Evolutionary conservation across 2,329 filamentous ascomycete genomes (phyloP).

Genomic region (Trichoderma afroharzianum): DNA sequence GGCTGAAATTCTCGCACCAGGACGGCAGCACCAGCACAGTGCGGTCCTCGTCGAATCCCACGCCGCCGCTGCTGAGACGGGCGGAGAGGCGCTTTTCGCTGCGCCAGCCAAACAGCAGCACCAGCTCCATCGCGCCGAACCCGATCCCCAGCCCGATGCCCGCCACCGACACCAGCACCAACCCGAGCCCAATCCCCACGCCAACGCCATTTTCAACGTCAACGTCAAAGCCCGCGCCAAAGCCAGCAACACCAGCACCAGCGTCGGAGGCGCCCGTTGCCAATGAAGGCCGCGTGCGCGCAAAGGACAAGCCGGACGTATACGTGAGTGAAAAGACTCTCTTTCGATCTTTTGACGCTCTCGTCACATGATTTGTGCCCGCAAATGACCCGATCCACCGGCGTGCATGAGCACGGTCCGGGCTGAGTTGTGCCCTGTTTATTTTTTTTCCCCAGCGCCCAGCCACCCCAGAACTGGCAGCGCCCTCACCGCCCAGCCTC

Average conservation of each 20-base stretch:
- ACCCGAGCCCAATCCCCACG: neutral
- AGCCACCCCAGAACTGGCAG: neutral
- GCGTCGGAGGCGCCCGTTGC: constrained; percentile 61
- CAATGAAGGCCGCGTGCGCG: constrained; percentile 81
- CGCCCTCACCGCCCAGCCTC: constrained; percentile 16
- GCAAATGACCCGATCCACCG: constrained; percentile 10
- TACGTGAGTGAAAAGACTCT: constrained; percentile 68
- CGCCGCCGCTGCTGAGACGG: constrained; percentile 70
- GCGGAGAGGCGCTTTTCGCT: constrained; percentile 55
- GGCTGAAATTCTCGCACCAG: constrained; percentile 42
- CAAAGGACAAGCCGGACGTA: constrained; percentile 86
- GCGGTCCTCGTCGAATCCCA: constrained; percentile 28
- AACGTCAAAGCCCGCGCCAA: neutral
- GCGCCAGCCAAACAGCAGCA: constrained; percentile 32
- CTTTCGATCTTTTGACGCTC: constrained; percentile 19
- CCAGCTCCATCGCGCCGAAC: neutral
- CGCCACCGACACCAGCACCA: neutral
- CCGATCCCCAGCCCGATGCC: neutral
- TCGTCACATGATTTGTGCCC: constrained; percentile 15
- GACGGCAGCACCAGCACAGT: constrained; percentile 42
- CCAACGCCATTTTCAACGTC: neutral
- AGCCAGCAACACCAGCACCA: constrained; percentile 12
- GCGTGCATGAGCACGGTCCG: neutral
- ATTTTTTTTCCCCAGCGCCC: neutral
- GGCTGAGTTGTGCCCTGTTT: neutral